These are phyloP conservation scores for Mrakia frigida DNA, from an alignment of 768 basidiomycete genomes.

Conservation along the genomic window DNA sequence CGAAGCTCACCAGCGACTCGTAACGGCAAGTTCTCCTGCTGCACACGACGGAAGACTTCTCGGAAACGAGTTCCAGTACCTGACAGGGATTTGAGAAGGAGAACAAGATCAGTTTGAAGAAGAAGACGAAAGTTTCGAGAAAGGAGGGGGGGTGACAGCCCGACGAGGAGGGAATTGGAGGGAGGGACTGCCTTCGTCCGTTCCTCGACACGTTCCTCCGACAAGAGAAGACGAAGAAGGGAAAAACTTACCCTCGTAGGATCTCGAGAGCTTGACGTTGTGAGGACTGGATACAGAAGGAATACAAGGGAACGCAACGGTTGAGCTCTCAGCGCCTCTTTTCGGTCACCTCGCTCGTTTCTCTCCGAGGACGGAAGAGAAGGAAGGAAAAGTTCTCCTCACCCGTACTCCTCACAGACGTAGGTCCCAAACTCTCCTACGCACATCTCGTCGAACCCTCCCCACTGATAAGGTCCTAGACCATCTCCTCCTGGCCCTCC, in stretches of 20 bases:
- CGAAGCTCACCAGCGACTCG: conserved; percentile 9
- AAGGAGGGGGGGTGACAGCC: not conserved
- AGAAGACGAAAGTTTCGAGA: not conserved
- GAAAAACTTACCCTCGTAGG: conserved; percentile 4
- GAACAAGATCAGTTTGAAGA: not conserved
- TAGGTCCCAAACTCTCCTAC: conserved; percentile 2
- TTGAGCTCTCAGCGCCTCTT: not conserved
- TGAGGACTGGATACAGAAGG: not conserved
- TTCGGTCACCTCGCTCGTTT: not conserved
- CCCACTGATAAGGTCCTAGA: not conserved
- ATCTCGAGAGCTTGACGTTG: conserved; percentile 17
- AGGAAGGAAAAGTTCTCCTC: not conserved
- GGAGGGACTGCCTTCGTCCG: not conserved
- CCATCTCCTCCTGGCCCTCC: not conserved
- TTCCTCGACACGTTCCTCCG: not conserved
- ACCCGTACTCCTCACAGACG: conserved; percentile 9
- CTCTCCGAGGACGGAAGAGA: not conserved
- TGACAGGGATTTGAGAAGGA: not conserved
- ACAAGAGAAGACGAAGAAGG: not conserved
- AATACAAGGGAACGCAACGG: not conserved
- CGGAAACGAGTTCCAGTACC: conserved; percentile 1
- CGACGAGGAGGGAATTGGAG: not conserved
- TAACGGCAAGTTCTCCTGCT: not conserved
- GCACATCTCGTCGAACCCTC: conserved; percentile 8
- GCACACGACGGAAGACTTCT: conserved; percentile 1